phyloP scores from a whole-genome alignment of 768 basidiomycete genomes.

The Hypsizygus marmoreus region DNA sequence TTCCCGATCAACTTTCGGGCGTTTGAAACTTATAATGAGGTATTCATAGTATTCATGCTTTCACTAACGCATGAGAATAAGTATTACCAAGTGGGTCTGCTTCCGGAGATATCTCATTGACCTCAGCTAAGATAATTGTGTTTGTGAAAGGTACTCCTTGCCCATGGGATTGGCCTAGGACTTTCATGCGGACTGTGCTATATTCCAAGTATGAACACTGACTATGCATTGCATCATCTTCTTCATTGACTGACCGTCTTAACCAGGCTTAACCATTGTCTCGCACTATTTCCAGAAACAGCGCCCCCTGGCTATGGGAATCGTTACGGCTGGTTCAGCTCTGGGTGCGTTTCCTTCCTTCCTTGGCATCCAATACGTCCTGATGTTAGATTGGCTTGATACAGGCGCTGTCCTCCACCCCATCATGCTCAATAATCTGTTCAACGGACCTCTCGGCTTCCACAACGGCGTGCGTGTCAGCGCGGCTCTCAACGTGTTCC shows the following conservation, averaged over 20 bases:
- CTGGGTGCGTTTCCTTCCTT: conserved; percentile 13
- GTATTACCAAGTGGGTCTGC: conserved; percentile 30
- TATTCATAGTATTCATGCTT: conserved; percentile 34
- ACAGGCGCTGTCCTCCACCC: conserved; percentile 56
- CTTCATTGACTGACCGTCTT: no score
- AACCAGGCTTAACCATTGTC: conserved; percentile 36
- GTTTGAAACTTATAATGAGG: no score
- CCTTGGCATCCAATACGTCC: no score
- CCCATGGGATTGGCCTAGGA: conserved; percentile 46
- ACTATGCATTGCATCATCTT: no score
- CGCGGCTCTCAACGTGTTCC: conserved; percentile 32
- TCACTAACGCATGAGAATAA: conserved; percentile 31
- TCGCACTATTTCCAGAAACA: conserved; percentile 52
- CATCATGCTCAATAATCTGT: conserved; percentile 57
- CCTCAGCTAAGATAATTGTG: no score
- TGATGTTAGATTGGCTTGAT: no score
- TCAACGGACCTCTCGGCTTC: conserved; percentile 37
- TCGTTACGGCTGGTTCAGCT: conserved; percentile 30
- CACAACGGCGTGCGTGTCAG: conserved; percentile 42
- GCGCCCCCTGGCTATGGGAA: conserved; percentile 50
- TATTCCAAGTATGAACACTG: conserved; percentile 27
- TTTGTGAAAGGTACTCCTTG: conserved; percentile 40
- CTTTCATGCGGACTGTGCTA: conserved; percentile 48
- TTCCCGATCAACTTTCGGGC: neutral
- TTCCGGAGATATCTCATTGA: neutral